Percentiles rank a stretch among this genome's conserved stretches.
These are phyloP conservation scores for Ceratorhiza oryzae-sativae DNA, from an alignment of 1,284 basidiomycete species.

Conservation along the genomic window DNA sequence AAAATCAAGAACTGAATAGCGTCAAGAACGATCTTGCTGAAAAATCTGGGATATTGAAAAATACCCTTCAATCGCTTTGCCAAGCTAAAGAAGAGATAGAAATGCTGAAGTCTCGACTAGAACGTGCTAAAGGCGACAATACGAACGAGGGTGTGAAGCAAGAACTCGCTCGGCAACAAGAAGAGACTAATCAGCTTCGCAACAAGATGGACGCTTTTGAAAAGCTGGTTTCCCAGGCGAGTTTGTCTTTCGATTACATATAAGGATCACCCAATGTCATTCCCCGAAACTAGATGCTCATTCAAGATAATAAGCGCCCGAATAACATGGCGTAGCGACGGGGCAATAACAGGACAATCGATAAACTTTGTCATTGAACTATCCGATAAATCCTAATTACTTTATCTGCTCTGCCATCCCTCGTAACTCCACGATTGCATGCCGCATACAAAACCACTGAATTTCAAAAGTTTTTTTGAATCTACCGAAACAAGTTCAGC, in stretches of 20 bases:
- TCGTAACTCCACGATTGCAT: no score
- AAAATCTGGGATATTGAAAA: not conserved
- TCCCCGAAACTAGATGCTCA: not conserved
- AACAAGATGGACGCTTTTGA: not conserved
- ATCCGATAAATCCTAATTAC: no score
- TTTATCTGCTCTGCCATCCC: no score
- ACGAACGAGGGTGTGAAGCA: not conserved
- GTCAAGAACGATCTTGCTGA: not conserved
- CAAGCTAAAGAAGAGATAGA: not conserved
- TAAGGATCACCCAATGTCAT: not conserved
- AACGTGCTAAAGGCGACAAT: not conserved
- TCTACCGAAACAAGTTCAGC: no score
- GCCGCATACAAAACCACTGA: no score
- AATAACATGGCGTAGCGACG: not conserved
- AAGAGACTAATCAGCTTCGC: constrained; percentile 1
- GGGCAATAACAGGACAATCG: not conserved
- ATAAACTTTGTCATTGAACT: no score
- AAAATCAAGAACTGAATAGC: not conserved
- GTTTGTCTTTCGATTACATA: not conserved
- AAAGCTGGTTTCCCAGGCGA: not conserved
- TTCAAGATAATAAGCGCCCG: not conserved
- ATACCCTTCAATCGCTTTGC: not conserved
- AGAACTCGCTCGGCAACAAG: not conserved
- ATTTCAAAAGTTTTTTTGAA: no score
- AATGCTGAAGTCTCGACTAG: not conserved